These are phyloP conservation scores for Exophiala viscosa DNA, from an alignment of 2,329 filamentous ascomycete species.

Conservation along the genomic window DNA sequence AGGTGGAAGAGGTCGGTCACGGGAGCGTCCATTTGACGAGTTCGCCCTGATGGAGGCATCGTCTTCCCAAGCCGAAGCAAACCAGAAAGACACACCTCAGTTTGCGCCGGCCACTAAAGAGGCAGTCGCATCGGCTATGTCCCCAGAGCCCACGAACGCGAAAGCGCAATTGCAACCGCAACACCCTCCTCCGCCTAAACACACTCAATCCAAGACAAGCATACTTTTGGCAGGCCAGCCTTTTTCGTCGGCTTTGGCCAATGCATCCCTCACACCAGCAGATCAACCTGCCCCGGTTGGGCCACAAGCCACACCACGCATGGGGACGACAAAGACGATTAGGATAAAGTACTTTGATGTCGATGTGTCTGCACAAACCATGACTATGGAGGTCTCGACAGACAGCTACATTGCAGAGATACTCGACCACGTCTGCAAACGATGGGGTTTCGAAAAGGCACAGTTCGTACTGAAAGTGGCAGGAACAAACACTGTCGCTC, in stretches of 20 bases:
- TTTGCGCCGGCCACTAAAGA: conserved; percentile 40
- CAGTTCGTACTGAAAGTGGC: conserved; percentile 61
- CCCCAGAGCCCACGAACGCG: conserved; percentile 21
- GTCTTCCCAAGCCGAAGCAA: conserved; percentile 53
- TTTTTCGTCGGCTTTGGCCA: conserved; percentile 45
- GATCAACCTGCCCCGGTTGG: conserved; percentile 43
- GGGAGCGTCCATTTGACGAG: conserved; percentile 64
- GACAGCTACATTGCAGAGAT: conserved; percentile 67
- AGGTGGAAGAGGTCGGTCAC: conserved; percentile 53
- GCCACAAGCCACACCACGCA: conserved; percentile 51
- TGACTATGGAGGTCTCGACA: conserved; percentile 56
- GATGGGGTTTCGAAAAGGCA: conserved; percentile 61
- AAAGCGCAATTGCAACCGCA: conserved; percentile 9
- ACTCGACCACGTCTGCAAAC: conserved; percentile 60
- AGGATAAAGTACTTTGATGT: conserved; percentile 60
- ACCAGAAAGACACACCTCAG: conserved; percentile 55
- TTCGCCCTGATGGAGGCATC: conserved; percentile 62
- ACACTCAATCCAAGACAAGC: conserved; percentile 33
- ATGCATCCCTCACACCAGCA: conserved; percentile 44
- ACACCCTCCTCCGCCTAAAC: conserved; percentile 14
- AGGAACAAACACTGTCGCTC: conserved; percentile 61
- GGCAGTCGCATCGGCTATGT: conserved; percentile 28
- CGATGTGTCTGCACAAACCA: conserved; percentile 53
- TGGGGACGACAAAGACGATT: conserved; percentile 56
- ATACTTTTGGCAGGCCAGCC: conserved; percentile 42